Percentiles rank a stretch among this genome's conserved stretches.
Evolutionary conservation across 352 stramenopile species (phyloP).

Genomic region (Pythium brassicae): DNA sequence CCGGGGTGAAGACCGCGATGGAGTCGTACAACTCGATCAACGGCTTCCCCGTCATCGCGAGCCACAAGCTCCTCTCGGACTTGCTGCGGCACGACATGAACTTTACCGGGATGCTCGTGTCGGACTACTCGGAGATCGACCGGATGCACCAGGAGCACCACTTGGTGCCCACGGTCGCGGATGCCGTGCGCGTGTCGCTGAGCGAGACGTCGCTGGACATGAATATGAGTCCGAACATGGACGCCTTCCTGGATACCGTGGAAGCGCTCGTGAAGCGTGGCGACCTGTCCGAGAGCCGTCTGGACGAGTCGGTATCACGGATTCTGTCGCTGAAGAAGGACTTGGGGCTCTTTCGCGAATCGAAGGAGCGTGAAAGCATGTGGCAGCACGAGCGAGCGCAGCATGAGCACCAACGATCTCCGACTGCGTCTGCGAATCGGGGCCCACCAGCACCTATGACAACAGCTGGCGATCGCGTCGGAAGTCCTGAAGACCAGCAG

Average conservation of each 20-base stretch:
- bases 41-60: conserved; percentile 83
- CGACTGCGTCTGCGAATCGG: no score
- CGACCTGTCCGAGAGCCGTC: conserved; percentile 32
- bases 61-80: conserved; percentile 66
- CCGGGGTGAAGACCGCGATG: conserved; percentile 86
- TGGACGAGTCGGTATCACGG: conserved; percentile 59
- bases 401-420: neutral
- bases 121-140: conserved; percentile 90
- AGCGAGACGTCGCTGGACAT: conserved; percentile 89
- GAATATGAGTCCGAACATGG: conserved; percentile 78
- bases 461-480: conserved; percentile 24
- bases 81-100: conserved; percentile 85
- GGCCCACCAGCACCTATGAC: no score
- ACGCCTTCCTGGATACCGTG: conserved; percentile 45
- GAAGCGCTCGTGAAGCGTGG: conserved; percentile 44
- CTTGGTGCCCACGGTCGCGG: conserved; percentile 46
- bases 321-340: conserved; percentile 59
- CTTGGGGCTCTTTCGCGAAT: conserved; percentile 51
- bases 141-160: conserved; percentile 84
- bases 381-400: conserved; percentile 4
- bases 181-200: conserved; percentile 72
- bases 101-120: conserved; percentile 89
- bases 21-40: conserved; percentile 90
- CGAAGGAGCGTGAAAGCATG: no score
- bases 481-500: conserved; percentile 43